Base-by-base conservation (phyloP, 768 basidiomycete species). In the Podaxis rugospora region DNA sequence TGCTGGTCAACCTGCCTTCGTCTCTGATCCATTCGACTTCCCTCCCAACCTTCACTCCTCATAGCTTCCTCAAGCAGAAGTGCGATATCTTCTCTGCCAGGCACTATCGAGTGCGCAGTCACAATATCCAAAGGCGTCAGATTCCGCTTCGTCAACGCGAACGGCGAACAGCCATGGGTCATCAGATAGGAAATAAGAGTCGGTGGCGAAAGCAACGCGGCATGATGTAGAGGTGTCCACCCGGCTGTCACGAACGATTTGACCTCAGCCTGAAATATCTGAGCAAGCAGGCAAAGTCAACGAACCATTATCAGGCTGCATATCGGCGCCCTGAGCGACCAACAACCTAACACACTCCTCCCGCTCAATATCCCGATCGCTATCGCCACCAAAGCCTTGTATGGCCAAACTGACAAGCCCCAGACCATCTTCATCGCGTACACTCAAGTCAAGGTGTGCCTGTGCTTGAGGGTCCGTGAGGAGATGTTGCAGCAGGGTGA, bases 151-250 rank as follows among this genome's bases (percentile, higher is more conserved):
- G 95, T 96, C 49, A 84, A 70, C 4, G 86, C 82, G 63, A 92
- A 86, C 0, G 92, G 87, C 25, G 93, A 94, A 63, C 92, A 93
- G 50, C 93, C 93, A 66, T 93, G 91, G 10, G 93, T 96, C 75
- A 98, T 88, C 23, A 99, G 80, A 78, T 93, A 89, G 0, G 95
- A 93, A 21, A 98, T 83, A 21, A 98, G 78, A 2, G 95, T 95
- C 2, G 95, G 92, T 35, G 96, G 94, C 11, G 93, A 87, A 39
- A 92, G 77, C 55, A 98, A 75, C 6, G 91, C 91, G 6, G 96
- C 93, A 75, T 96, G 89, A 68, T 98, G 96, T 11, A 99, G 79
- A 2, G 95, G 87, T 9, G 93, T 94, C 97, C 97, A 98, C 36
- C 96, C 95, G 62, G 85, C 95, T 97, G 66, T 60, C 50, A 63